These are phyloP conservation scores for Eruca vesicaria DNA, from an alignment of 441 rosid species.

Conservation along the genomic window DNA sequence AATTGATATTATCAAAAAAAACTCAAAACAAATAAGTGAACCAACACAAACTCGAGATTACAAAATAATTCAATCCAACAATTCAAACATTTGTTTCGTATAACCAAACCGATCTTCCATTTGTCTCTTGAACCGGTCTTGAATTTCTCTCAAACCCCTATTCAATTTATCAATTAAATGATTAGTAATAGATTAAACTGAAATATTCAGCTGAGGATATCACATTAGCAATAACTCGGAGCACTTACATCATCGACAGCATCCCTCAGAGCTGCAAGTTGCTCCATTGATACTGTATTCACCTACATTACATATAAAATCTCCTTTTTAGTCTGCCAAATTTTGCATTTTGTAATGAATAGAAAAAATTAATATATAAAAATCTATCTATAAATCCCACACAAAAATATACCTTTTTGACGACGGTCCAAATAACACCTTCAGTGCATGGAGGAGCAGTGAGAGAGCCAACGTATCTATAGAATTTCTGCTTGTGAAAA, in stretches of 20 bases:
- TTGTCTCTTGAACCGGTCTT: conserved; percentile 47
- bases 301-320: conserved; percentile 30
- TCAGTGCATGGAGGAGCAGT: conserved; percentile 73
- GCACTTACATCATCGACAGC: conserved; percentile 57
- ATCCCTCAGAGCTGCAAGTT: conserved; percentile 42
- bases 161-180: background rate
- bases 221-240: background rate
- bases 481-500: conserved; percentile 49
- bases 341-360: background rate
- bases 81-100: conserved; percentile 32
- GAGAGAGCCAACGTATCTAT: conserved; percentile 70
- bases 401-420: conserved; percentile 34
- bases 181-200: background rate
- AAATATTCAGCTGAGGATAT: background rate
- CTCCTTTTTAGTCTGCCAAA: no score
- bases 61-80: background rate
- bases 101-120: conserved; percentile 42
- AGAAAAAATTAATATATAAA: background rate
- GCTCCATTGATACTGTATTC: conserved; percentile 56
- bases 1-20: background rate
- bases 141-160: conserved; percentile 59
- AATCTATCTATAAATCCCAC: background rate
- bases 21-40: background rate
- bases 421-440: conserved; percentile 64
- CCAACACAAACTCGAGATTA: background rate